A percentile compares a stretch with the other conserved stretches of the same genome.
Evolutionary conservation across 2,329 filamentous ascomycete species (phyloP).

Genomic region (Plenodomus tracheiphilus): DNA sequence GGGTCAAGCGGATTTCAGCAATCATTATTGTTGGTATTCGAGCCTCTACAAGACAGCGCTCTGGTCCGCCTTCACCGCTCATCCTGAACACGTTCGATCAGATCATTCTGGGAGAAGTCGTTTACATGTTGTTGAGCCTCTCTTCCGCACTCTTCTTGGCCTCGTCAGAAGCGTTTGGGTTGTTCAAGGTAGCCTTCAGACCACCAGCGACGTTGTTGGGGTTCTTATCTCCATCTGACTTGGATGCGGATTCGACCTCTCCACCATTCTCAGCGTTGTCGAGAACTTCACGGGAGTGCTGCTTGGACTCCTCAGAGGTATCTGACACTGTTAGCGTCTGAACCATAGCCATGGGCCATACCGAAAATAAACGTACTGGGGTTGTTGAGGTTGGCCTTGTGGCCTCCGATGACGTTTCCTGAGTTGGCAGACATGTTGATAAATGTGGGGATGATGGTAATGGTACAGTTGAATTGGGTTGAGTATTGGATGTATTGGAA

Average conservation of each 20-base stretch:
- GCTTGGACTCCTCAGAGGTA: slow-evolving; percentile 59
- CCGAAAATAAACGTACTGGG: slow-evolving; percentile 43
- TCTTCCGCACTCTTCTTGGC: slow-evolving; percentile 61
- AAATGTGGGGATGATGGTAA: neutral
- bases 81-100: too few species aligned
- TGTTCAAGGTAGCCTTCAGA: slow-evolving; percentile 53
- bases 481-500: neutral
- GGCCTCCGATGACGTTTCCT: slow-evolving; percentile 59
- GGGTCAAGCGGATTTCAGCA: too few species aligned
- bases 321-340: slow-evolving; percentile 29
- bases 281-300: slow-evolving; percentile 58
- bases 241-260: slow-evolving; percentile 32
- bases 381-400: slow-evolving; percentile 63
- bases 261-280: slow-evolving; percentile 55
- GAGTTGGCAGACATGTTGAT: slow-evolving; percentile 51
- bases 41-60: neutral
- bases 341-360: neutral
- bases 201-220: slow-evolving; percentile 54
- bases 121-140: slow-evolving; percentile 47
- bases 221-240: slow-evolving; percentile 50
- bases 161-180: slow-evolving; percentile 61
- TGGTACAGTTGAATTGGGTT: neutral
- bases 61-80: too few species aligned
- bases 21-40: too few species aligned
- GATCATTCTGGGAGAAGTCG: neutral